These are phyloP conservation scores for Epicoccum sorghinum DNA, from an alignment of 2,329 filamentous ascomycete genomes.

Conservation along the genomic window DNA sequence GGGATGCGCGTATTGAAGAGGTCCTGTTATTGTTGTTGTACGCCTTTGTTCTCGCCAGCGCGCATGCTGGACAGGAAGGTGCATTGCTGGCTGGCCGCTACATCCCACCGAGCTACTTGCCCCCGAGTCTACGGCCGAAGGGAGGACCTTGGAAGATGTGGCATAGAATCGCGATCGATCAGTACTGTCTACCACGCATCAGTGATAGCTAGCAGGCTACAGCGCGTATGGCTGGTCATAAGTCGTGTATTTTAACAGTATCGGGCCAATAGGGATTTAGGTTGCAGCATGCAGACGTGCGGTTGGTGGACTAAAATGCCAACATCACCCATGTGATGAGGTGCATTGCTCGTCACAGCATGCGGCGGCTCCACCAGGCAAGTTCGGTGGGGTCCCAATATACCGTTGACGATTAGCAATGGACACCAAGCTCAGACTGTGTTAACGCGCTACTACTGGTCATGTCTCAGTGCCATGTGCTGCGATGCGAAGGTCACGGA, in stretches of 20 bases:
- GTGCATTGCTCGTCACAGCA: conserved; percentile 13
- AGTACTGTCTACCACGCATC: not conserved
- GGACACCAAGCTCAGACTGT: conserved; percentile 1
- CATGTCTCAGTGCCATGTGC: conserved; percentile 13
- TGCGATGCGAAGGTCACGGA: not conserved
- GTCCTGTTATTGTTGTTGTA: not conserved
- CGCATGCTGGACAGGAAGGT: not conserved
- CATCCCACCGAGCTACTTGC: not conserved
- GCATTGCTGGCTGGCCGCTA: not conserved
- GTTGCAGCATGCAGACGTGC: not conserved
- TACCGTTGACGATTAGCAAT: not conserved
- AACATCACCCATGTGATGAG: conserved; percentile 9
- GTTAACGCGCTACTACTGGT: conserved; percentile 1
- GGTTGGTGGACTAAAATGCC: conserved; percentile 2
- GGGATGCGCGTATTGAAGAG: not conserved
- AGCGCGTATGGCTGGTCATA: conserved; percentile 8
- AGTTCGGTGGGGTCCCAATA: conserved; percentile 9
- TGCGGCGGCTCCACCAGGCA: conserved; percentile 4
- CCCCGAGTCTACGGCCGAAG: not conserved
- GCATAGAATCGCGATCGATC: not conserved
- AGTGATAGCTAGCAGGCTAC: not conserved
- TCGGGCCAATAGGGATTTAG: not conserved
- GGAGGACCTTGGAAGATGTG: not conserved
- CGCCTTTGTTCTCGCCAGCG: not conserved
- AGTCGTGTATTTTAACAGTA: not conserved